Base-by-base conservation (phyloP, 345 rosid species). In the Salix dunnii region DNA sequence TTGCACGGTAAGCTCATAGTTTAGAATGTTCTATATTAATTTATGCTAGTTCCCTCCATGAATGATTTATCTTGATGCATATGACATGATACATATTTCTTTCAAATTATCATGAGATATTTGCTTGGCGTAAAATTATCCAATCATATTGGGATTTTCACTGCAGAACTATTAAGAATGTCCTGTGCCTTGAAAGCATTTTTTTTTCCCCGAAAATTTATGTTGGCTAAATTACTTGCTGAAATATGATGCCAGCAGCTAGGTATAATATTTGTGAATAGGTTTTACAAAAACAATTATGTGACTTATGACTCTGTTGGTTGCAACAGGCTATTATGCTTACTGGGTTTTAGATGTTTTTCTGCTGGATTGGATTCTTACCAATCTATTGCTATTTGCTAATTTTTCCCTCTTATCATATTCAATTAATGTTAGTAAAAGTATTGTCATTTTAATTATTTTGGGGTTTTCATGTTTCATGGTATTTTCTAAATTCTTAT, bases 1-100 rank as follows among this genome's bases (percentile, higher is more conserved):
- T 93, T 96, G 78, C 97, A 92, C 76, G 90, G 99, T 96, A 90
- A 80, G 90, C 74, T 80, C 72, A 70, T 70, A 51, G 33, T 73
- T 66, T 35, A 65, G 20, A 67, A 30, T 1, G 43, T 46, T 27
- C 8, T 40, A 23, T 55, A 30, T 14, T 78, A 33, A 36, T 65
- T 38, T 21, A 36, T 8, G 46, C 64, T 67, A 31, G 62, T 18
- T 17, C 27, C 43, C 13, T 62, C 30, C 31, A 28, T 68, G 43
- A 51, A 70, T 55, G 17, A 49, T 49, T 49, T 66, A 48, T 36
- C 16, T 31, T 20, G 36, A 66, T 64, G 33, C 7, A 28, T 38
- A 17, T 71, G 38, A 20, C 55, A 67, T 25, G 55, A 42, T 20
- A 25, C 48, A 25, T 55, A n/a, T 33, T 67, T 40, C 43, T 33